Evolutionary conservation across 495 filamentous ascomycete species (phyloP), one percentile per base, ranked within the genome.

Genomic region (Pseudevernia furfuracea): DNA sequence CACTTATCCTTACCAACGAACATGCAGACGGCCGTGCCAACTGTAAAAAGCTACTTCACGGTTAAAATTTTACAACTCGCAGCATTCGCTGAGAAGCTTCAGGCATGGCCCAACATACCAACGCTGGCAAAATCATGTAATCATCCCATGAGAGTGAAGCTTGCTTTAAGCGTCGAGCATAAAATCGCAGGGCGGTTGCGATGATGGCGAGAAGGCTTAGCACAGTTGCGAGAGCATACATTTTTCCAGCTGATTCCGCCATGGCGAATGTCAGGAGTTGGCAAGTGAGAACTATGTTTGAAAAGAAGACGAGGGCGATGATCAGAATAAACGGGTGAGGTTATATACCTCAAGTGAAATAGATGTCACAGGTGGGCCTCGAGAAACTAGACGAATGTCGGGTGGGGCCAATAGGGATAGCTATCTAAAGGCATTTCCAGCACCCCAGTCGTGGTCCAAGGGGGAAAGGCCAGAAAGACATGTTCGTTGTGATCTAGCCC

Each of bases 61-160:
- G 9, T 0, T 3, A 34, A 7, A 55, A 12, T 10, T 12, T 34
- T 1, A 1, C 36, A 52, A 3, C 4, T 53, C 19, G 25, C 15
- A 25, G 9, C 2, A 28, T 5, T 44, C 11, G 28, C 21, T 8
- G 11, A 3, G 48, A n/a, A 5, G 19, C 7, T 32, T 44, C 25
- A 11, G 38, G 12, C 14, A 12, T 19, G 30, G 17, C 25, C 17
- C 12, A 61, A 37, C 59, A 36, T 62, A 62, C 61, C 48, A 62
- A n/a, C 25, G 48, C 61, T 39, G 39, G 48, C 37, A 62, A n/a
- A 32, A 62, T 57, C 61, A 62, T 62, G 11, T 57, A 57, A 32
- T 53, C 61, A 37, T 62, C 61, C 49, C 61, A 62, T 55, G 23
- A 53, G 21, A 56, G 36, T 3, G n/a, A 6, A 19, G 52, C 37